A percentile compares a stretch with the other conserved stretches of the same genome.
Conservation (phyloP, 164 flowering plant genomes). For the Magnolia sinica region DNA sequence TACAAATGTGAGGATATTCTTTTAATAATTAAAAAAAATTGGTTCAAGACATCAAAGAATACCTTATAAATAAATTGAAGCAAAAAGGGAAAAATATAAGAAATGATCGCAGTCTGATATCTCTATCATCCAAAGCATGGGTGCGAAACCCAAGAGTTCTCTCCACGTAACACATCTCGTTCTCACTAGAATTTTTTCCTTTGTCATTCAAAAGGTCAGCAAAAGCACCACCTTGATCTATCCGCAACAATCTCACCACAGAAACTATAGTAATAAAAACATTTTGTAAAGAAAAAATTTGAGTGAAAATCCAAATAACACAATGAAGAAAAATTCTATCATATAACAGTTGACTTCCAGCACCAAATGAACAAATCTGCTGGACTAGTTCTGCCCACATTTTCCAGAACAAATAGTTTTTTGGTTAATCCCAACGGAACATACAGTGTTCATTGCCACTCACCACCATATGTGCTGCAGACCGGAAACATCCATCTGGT, state of each 20-base stretch:
- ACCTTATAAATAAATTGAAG: neutral
- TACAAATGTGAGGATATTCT: neutral
- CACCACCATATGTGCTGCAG: too few relatives aligned
- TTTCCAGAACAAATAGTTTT: too few relatives aligned
- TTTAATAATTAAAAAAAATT: neutral
- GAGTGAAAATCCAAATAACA: neutral
- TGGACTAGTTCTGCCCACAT: neutral
- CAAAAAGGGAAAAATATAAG: neutral
- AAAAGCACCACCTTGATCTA: conserved; percentile 87
- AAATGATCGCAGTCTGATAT: conserved; percentile 67
- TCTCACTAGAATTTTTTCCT: conserved; percentile 74
- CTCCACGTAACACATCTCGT: conserved; percentile 87
- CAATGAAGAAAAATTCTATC: neutral
- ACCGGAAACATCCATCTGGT: too few relatives aligned
- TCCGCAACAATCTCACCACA: conserved; percentile 87
- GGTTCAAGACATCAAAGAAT: neutral
- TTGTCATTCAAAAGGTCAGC: conserved; percentile 84
- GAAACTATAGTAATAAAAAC: conserved; percentile 45
- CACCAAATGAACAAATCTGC: conserved; percentile 75
- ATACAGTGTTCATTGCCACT: too few relatives aligned
- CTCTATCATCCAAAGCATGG: conserved; percentile 64
- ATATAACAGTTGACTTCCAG: conserved; percentile 31
- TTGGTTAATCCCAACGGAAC: too few relatives aligned
- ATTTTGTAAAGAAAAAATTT: neutral
- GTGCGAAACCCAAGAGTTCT: conserved; percentile 87